These are phyloP conservation scores for Solanum arcanum DNA, from an alignment of 257 asterid genomes.

Conservation along the genomic window DNA sequence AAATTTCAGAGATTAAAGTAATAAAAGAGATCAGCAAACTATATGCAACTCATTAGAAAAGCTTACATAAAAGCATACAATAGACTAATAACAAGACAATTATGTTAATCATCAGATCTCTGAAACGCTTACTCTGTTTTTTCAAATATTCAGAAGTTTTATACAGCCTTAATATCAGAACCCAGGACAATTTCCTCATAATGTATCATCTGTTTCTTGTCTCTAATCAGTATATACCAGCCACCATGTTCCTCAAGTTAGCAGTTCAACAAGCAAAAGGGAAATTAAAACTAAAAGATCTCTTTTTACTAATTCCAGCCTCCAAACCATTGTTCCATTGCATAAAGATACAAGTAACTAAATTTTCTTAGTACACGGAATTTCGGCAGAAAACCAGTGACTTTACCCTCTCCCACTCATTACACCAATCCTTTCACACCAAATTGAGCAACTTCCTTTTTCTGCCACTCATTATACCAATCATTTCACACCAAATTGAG, in stretches of 20 bases:
- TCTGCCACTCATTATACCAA: neutral
- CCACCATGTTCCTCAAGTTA: neutral
- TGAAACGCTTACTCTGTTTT: neutral
- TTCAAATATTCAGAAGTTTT: neutral
- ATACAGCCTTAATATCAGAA: neutral
- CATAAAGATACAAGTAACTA: neutral
- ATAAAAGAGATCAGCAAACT: neutral
- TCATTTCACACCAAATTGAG: neutral
- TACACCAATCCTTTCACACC: neutral
- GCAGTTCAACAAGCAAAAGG: neutral
- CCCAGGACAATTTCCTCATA: neutral
- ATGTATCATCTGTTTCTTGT: neutral
- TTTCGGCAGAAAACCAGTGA: neutral
- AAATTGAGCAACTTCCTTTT: neutral
- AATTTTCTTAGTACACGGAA: neutral
- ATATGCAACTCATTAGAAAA: neutral
- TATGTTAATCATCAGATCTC: neutral
- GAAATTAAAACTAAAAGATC: neutral
- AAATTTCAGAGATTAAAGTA: neutral
- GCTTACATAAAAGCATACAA: neutral
- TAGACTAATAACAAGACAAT: neutral
- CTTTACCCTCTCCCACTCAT: neutral
- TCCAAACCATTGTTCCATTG: neutral
- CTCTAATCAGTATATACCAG: neutral
- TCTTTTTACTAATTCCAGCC: neutral